Conservation (phyloP, 2,329 filamentous ascomycete species). For the Monosporascus cannonballus region DNA sequence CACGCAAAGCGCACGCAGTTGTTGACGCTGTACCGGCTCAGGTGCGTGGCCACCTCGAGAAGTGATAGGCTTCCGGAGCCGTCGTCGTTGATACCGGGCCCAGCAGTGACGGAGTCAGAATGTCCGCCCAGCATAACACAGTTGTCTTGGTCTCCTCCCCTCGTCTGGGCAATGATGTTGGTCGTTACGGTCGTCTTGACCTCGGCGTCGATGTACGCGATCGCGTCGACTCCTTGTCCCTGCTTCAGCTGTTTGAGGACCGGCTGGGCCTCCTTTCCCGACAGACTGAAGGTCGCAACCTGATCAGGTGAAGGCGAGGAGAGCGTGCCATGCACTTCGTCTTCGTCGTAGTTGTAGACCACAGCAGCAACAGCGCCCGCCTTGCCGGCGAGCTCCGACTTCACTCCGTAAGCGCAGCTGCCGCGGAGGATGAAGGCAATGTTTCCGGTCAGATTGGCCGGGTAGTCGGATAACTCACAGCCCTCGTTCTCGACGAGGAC, state of each 20-base stretch:
- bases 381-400: slow-evolving; percentile 60
- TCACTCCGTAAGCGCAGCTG: slow-evolving; percentile 63
- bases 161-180: slow-evolving; percentile 60
- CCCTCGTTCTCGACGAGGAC: slow-evolving; percentile 58
- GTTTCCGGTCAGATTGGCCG: slow-evolving; percentile 49
- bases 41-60: slow-evolving; percentile 56
- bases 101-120: slow-evolving; percentile 56
- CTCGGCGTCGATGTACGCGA: slow-evolving; percentile 54
- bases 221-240: slow-evolving; percentile 44
- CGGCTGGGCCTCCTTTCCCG: slow-evolving; percentile 50
- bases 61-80: slow-evolving; percentile 60
- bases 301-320: slow-evolving; percentile 54
- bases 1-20: slow-evolving; percentile 63
- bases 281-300: slow-evolving; percentile 63
- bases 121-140: slow-evolving; percentile 62
- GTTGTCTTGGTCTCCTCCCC: slow-evolving; percentile 51
- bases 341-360: slow-evolving; percentile 67
- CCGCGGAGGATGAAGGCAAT: slow-evolving; percentile 69
- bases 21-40: slow-evolving; percentile 51
- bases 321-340: slow-evolving; percentile 60
- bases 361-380: slow-evolving; percentile 67
- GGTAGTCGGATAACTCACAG: slow-evolving; percentile 59
- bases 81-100: slow-evolving; percentile 73
- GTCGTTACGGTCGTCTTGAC: slow-evolving; percentile 47
- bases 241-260: slow-evolving; percentile 48